Evolutionary conservation across 108 stramenopile genomes (phyloP), one percentile per base, ranked within the genome.

Genomic region (Conticribra guillardii): DNA sequence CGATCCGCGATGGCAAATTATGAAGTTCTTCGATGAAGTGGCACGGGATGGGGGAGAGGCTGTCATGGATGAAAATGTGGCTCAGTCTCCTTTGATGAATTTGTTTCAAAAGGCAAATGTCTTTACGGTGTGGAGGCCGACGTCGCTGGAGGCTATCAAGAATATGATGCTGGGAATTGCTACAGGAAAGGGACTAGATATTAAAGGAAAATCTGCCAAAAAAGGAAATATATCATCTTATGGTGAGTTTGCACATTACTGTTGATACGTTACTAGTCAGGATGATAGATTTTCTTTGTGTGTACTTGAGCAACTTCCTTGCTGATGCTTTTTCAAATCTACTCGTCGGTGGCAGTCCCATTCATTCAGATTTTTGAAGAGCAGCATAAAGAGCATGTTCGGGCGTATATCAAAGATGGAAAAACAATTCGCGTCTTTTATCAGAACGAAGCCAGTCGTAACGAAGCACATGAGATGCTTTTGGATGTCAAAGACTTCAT

Each of bases 131-230:
- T 91, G 89, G 89, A 72, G 89, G 48, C 89, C 89, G 14, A 87
- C 85, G 1, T 76, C 73, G 32, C 51, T 53, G 46, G 87, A 88
- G 65, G 83, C 89, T 15, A 88, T 91, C 32, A 73, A 84, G 34
- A 80, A 83, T 48, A 88, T 91, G 89, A 88, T 91, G 85, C 53
- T 74, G 21, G 87, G 89, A 2, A 52, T 58, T 9, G 89, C 77
- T 1, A 80, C 82, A 9, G 89, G 89, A n/a, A 91, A 91, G 60
- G 87, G 89, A 29, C 67, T 91, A 53, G 87, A 91, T 46, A 86
- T 90, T 55, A 90, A 90, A 49, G 89, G 89, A 19, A 90, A 90
- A 71, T 77, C 74, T n/a, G 89, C 89, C 56, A 86, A 86, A 44
- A 32, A 55, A 21, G 89, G 89, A 21, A 76, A 65, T 28, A 55